A percentile compares a stretch with the other conserved stretches of the same genome.
Evolutionary conservation across 1,284 basidiomycete genomes (phyloP).

Genomic region (Ceratobasidium sp.): DNA sequence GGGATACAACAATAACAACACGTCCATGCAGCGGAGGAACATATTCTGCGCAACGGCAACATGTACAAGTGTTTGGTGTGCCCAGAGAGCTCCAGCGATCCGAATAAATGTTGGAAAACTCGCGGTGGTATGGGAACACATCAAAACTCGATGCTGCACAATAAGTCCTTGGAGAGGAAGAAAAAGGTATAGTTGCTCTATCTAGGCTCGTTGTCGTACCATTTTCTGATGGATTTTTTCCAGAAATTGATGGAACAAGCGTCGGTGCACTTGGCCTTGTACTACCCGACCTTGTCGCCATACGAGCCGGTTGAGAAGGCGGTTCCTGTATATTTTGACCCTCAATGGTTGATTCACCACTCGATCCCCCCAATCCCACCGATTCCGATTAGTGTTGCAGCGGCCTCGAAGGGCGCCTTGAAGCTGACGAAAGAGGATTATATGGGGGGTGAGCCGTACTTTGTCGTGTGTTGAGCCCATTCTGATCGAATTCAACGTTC

Average conservation of each 20-base stretch:
- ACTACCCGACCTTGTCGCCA: background rate
- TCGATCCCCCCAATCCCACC: background rate
- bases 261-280: background rate
- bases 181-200: no score
- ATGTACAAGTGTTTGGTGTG: background rate
- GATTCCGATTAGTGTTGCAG: background rate
- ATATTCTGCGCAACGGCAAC: background rate
- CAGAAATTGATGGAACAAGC: background rate
- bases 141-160: background rate
- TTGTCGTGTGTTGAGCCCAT: no score
- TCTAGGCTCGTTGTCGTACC: no score
- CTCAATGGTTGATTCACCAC: background rate
- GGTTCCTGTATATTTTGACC: background rate
- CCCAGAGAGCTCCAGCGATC: background rate
- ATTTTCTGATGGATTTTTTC: background rate
- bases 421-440: no score
- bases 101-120: background rate
- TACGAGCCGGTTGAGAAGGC: constrained; percentile 6
- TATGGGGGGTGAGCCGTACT: no score
- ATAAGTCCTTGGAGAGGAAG: background rate
- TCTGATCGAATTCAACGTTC: no score
- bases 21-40: background rate
- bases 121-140: background rate
- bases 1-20: background rate
- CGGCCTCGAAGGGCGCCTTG: background rate